These are phyloP conservation scores for Volvox africanus DNA, from an alignment of 139 green algal species.

Conservation along the genomic window DNA sequence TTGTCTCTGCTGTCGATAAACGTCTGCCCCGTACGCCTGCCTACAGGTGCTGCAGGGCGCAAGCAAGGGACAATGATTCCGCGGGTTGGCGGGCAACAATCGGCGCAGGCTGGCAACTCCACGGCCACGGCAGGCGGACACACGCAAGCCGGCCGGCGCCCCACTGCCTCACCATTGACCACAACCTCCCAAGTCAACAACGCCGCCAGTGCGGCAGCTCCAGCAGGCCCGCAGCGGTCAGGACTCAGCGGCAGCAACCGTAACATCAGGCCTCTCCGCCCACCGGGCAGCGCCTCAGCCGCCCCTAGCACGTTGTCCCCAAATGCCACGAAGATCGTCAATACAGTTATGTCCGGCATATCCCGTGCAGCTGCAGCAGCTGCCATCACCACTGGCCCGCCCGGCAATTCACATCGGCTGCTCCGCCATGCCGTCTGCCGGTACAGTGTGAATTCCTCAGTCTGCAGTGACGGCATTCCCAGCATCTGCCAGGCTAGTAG, in stretches of 20 bases:
- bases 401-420: neutral
- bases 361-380: neutral
- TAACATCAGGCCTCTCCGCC: neutral
- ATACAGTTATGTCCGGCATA: neutral
- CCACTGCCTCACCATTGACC: neutral
- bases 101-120: too few species aligned
- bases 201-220: neutral
- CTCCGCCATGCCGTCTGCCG: neutral
- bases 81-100: too few species aligned
- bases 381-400: neutral
- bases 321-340: neutral
- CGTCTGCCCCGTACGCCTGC: too few species aligned
- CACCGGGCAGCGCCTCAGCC: neutral
- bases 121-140: neutral
- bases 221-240: neutral
- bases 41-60: too few species aligned
- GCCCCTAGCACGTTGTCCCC: neutral
- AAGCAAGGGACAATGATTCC: too few species aligned
- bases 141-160: too few species aligned
- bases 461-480: constrained; percentile 13
- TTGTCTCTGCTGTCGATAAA: too few species aligned
- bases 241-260: neutral
- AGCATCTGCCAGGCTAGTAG: neutral
- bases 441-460: neutral
- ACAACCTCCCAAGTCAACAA: neutral